Base-by-base conservation (phyloP, 805 yeast species). In the Komagataella kurtzmanii region DNA sequence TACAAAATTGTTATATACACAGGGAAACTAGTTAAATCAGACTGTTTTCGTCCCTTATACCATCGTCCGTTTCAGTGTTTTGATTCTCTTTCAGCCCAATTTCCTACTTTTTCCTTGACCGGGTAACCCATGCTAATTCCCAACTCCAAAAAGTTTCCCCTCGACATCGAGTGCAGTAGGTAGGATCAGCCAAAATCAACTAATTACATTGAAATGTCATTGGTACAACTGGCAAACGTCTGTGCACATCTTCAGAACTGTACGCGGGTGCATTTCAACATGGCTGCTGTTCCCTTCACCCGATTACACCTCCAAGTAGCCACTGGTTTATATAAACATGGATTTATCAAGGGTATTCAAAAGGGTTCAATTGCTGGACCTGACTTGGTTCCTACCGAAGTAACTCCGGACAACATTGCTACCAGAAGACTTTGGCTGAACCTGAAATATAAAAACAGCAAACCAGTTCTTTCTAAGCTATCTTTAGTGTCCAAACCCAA, bases 221-320 rank as follows among this genome's bases (percentile, higher is more conserved):
- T 90, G 51, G 95, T 85, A 49, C 84, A 82, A 57, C 75, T 93
- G 55, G 93, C 91, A 12, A 78, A 88, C 69, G 74, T 85, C 46
- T 87, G 96, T 63, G 81, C 95, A 19, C 98, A 91, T 63, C 65
- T 93, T 55, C 95, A 88, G 66, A 93, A 93, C 68, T 88, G 91
- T 59, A 76, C 87, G 14, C 77, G 84, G 65, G 91, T 87, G 49
- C 79, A 80, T 61, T 69, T 81, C 47, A 76, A 91, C 8, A 65
- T 83, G 54, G 88, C 97, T 0, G 77, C 88, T 17, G 76, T 93
- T 17, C 97, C 96, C 23, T 85, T 83, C 71, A 79, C 90, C 12
- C 81, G 84, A 59, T 71, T 88, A 58, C 95, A 91, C 65, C 73
- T 93, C 52, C 88, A 85, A 60, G 76, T 93, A 49, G 88, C 95